Conservation (phyloP, 352 stramenopile species). For the Globisporangium middletonii region DNA sequence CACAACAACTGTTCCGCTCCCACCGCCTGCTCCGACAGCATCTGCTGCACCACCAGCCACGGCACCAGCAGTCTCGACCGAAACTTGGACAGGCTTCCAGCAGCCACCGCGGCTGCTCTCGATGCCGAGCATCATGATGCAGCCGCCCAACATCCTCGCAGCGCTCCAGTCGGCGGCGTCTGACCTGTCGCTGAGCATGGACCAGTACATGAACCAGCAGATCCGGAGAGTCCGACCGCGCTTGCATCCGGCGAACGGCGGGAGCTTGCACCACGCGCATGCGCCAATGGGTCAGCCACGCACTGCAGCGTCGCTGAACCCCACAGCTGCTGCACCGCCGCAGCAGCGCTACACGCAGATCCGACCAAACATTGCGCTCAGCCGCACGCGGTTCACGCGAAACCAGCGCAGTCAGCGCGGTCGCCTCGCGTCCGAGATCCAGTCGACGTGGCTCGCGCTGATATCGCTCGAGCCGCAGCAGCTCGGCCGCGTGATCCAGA, state of each 20-base stretch:
- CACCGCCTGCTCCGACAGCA: background rate
- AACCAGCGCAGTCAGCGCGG: slow-evolving; percentile 71
- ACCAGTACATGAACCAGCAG: slow-evolving; percentile 80
- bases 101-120: slow-evolving; percentile 11
- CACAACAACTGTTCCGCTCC: background rate
- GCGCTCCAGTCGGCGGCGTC: slow-evolving; percentile 53
- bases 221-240: slow-evolving; percentile 72
- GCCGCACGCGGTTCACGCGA: slow-evolving; percentile 66
- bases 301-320: slow-evolving; percentile 14
- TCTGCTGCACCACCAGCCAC: background rate
- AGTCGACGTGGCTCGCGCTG: slow-evolving; percentile 82
- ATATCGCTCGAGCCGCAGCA: slow-evolving; percentile 79
- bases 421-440: slow-evolving; percentile 68
- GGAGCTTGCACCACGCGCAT: slow-evolving; percentile 19
- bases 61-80: slow-evolving; percentile 6
- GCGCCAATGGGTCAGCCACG: slow-evolving; percentile 17
- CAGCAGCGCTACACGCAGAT: slow-evolving; percentile 79
- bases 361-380: slow-evolving; percentile 79
- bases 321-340: slow-evolving; percentile 12
- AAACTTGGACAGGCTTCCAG: slow-evolving; percentile 10
- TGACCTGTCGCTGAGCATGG: slow-evolving; percentile 63
- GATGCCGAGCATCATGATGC: slow-evolving; percentile 26
- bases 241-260: slow-evolving; percentile 24
- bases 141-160: slow-evolving; percentile 49
- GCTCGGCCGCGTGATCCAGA: slow-evolving; percentile 75